A percentile compares a stretch with the other conserved stretches of the same genome.
Conservation (phyloP, 306 rosid species). For the Citrullus colocynthis region DNA sequence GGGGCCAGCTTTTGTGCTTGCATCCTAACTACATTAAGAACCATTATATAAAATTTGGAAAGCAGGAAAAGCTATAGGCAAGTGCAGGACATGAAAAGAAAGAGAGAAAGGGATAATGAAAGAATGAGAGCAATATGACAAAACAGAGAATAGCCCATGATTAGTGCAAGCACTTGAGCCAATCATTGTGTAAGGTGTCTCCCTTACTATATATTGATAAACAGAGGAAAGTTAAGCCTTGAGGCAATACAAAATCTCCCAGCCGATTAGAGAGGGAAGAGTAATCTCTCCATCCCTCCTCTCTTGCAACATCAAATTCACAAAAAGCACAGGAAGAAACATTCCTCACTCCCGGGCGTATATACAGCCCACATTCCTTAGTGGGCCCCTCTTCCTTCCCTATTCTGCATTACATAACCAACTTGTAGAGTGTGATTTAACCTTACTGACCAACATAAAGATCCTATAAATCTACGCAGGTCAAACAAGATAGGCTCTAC, state of each 20-base stretch:
- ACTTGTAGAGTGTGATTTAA: no score
- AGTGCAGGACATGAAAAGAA: not conserved
- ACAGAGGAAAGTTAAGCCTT: no score
- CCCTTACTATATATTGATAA: no score
- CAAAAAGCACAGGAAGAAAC: no score
- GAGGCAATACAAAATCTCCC: no score
- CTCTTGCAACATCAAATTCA: no score
- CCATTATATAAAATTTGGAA: not conserved
- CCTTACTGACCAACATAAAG: not conserved
- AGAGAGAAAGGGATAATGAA: not conserved
- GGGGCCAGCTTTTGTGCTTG: slow-evolving; percentile 46
- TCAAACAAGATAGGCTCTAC: not conserved
- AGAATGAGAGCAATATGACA: not conserved
- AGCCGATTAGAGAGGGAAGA: no score
- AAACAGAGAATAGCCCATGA: not conserved
- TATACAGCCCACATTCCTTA: no score
- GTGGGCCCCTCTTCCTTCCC: no score
- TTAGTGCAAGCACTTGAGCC: not conserved
- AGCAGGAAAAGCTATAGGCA: not conserved
- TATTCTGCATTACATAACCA: no score
- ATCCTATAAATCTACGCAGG: not conserved
- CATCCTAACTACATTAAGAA: slow-evolving; percentile 59
- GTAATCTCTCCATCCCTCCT: no score
- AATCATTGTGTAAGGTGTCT: not conserved
- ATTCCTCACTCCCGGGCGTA: no score